Percentiles rank a stretch among this genome's conserved stretches.
These are phyloP conservation scores for Pseudogymnoascus sp. DNA, from an alignment of 2,329 filamentous ascomycete species.

Conservation along the genomic window DNA sequence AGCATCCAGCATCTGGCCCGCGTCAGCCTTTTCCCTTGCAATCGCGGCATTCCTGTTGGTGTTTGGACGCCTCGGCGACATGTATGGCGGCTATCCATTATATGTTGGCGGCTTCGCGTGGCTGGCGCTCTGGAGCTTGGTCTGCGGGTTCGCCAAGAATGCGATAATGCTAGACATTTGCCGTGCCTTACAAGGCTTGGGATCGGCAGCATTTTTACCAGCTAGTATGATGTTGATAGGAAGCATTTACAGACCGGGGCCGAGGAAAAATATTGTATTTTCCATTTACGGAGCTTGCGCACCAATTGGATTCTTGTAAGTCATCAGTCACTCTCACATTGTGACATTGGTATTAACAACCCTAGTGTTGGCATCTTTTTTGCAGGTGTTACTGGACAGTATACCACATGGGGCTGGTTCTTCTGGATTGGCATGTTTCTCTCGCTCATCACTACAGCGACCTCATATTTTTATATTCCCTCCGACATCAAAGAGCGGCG, in stretches of 20 bases:
- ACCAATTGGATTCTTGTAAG: constrained; percentile 45
- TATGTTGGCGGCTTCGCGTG: constrained; percentile 53
- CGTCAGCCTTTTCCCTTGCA: constrained; percentile 49
- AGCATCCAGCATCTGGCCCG: constrained; percentile 54
- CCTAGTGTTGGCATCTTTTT: constrained; percentile 52
- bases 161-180: constrained; percentile 64
- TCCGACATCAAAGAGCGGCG: constrained; percentile 34
- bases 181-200: constrained; percentile 66
- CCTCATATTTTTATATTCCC: constrained; percentile 41
- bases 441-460: constrained; percentile 36
- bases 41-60: constrained; percentile 52
- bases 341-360: constrained; percentile 39
- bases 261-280: constrained; percentile 58
- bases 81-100: constrained; percentile 52
- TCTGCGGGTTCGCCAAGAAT: constrained; percentile 60
- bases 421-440: constrained; percentile 57
- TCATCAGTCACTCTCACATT: constrained; percentile 41
- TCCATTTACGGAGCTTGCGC: constrained; percentile 48
- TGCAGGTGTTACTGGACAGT: constrained; percentile 52
- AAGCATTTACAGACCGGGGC: constrained; percentile 56
- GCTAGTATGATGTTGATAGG: constrained; percentile 59
- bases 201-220: constrained; percentile 62
- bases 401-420: constrained; percentile 55
- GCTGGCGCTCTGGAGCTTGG: constrained; percentile 60
- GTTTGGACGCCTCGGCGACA: constrained; percentile 52